Evolutionary conservation across 768 basidiomycete species (phyloP).

Genomic region (Daedalea quercina): DNA sequence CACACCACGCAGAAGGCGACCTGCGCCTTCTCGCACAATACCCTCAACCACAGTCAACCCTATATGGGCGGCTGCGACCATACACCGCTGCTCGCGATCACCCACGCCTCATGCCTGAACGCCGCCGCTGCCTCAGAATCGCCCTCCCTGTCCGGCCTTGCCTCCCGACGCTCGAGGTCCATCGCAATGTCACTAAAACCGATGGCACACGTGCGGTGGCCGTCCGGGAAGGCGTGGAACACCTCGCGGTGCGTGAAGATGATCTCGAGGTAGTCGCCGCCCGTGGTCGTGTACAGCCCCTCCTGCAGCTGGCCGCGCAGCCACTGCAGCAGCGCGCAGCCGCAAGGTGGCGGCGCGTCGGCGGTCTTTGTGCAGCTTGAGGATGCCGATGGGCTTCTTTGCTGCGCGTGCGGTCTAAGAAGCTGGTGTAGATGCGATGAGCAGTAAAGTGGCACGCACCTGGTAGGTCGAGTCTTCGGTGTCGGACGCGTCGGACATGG

Average conservation of each 20-base stretch:
- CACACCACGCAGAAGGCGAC: no score
- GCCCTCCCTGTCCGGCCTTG: constrained; percentile 65
- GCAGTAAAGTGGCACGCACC: constrained; percentile 11
- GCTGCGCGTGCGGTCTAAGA: background rate
- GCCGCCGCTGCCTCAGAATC: constrained; percentile 65
- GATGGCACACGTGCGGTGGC: constrained; percentile 56
- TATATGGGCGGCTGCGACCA: background rate
- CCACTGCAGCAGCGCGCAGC: constrained; percentile 26
- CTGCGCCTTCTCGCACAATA: background rate
- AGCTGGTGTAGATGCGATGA: background rate
- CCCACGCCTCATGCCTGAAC: constrained; percentile 64
- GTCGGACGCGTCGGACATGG: constrained; percentile 22
- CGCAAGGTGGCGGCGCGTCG: constrained; percentile 16
- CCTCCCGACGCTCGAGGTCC: constrained; percentile 53
- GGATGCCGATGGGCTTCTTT: constrained; percentile 11
- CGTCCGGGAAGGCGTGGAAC: constrained; percentile 52
- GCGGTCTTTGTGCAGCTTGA: constrained; percentile 13
- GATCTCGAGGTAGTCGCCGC: constrained; percentile 71
- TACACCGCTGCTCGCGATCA: constrained; percentile 29
- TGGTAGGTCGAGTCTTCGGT: constrained; percentile 20
- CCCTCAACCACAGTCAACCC: background rate
- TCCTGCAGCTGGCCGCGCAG: constrained; percentile 21
- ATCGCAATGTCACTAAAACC: constrained; percentile 62
- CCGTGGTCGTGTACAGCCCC: constrained; percentile 42
- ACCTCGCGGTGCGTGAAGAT: constrained; percentile 76